Evolutionary conservation across 495 filamentous ascomycete genomes (phyloP).

Genomic region (Talaromyces thailandensis): DNA sequence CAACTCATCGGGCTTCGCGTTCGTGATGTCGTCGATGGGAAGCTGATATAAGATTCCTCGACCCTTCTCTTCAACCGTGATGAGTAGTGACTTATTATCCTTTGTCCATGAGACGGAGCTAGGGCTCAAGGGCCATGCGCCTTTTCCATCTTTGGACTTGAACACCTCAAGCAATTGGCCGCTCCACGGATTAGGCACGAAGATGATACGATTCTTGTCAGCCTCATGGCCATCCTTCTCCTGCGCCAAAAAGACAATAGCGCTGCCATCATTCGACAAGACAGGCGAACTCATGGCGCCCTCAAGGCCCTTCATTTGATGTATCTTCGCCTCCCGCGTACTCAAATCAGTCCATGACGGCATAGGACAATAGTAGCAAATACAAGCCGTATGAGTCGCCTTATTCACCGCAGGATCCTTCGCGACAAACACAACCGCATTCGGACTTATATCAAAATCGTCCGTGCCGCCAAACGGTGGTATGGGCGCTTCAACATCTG

Average conservation of each 20-base stretch:
- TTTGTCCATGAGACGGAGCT: constrained; percentile 54
- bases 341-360: constrained; percentile 46
- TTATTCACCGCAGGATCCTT: constrained; percentile 73
- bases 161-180: constrained; percentile 53
- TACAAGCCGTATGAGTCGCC: constrained; percentile 73
- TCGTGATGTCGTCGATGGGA: constrained; percentile 37
- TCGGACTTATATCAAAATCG: constrained; percentile 48
- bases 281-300: constrained; percentile 71
- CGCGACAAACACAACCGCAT: constrained; percentile 68
- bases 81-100: constrained; percentile 54
- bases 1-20: constrained; percentile 44
- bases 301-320: constrained; percentile 32
- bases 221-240: constrained; percentile 76
- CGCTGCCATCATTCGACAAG: constrained; percentile 64
- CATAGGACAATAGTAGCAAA: constrained; percentile 54
- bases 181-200: constrained; percentile 52
- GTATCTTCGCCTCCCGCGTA: constrained; percentile 26
- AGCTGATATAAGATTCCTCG: constrained; percentile 57
- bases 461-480: constrained; percentile 51
- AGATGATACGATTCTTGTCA: constrained; percentile 72
- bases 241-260: constrained; percentile 77
- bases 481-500: constrained; percentile 43
- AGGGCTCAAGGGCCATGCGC: constrained; percentile 60
- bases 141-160: constrained; percentile 50
- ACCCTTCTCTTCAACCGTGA: constrained; percentile 59